Evolutionary conservation across 2,329 filamentous ascomycete genomes (phyloP), one percentile per base, ranked within the genome.

Genomic region (Nemania serpens): DNA sequence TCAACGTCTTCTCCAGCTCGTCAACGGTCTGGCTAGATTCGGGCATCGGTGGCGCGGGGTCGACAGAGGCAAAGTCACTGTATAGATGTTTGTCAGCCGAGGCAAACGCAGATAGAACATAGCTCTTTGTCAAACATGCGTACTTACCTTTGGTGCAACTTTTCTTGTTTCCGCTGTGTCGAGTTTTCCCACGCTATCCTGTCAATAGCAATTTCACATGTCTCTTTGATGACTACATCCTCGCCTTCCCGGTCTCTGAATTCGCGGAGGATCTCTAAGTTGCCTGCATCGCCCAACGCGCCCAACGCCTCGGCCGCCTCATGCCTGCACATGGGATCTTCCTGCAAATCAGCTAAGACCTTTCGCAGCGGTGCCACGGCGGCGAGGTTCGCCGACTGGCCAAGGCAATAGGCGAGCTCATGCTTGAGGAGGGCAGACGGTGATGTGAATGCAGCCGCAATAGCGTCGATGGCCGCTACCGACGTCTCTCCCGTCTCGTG

Each of bases 241-340:
- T 98, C 93, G 17, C 85, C 86, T 64, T 82, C 77, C 65, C 91
- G 87, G 73, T 97, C 91, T 64, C 91, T 84, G 72, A 92, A 86
- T 66, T 85, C 76, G 73, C 83, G 86, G 66, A 99, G 79, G 36
- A 98, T 77, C 2, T 87, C 86, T 73, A 99, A 75, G 72, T 91
- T 93, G 3, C 83, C 84, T 33, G 81, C 78, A 73, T 94, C 88
- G 3, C 91, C 92, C 63, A 99, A 80, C 11, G 95, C 95, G 12
- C 92, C 95, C 13, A 99, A 82, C 2, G 95, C 95, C 81, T 99
- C 95, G 2, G 94, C 95, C 15, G 95, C 94, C 80, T 99, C 95
- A 71, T 99, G 95, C 68, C 95, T 85, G 76, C 92, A 96, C 93
- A 99, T 99, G 39, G 90, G 78, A 79, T 98, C 93, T 77, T 98